Conservation (phyloP, 176 grass and related monocot species). For the Thalia dealbata region DNA sequence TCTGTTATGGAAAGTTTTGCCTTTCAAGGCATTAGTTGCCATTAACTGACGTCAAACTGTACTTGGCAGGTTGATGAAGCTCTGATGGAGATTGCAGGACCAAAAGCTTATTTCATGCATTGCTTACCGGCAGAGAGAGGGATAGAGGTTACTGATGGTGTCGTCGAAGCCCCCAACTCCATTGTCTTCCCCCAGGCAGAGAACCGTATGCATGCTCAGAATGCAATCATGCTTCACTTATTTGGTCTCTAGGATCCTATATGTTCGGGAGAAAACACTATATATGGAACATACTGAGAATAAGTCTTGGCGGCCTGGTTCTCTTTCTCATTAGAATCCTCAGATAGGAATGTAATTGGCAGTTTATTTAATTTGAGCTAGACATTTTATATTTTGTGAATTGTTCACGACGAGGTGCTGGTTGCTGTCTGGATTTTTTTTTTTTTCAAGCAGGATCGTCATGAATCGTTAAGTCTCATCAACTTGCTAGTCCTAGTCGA, state of each 20-base stretch:
- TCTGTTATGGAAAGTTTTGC: no score
- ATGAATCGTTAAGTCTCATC: no score
- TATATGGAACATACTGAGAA: not conserved
- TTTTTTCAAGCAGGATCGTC: not conserved
- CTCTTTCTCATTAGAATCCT: not conserved
- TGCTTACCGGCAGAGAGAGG: conserved; percentile 92
- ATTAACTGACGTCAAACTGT: not conserved
- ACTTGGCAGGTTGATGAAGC: conserved; percentile 65
- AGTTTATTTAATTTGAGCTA: not conserved
- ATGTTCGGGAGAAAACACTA: not conserved
- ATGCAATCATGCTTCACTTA: conserved; percentile 87
- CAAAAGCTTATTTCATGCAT: conserved; percentile 83
- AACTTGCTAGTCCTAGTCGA: no score
- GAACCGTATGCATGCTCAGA: conserved; percentile 91
- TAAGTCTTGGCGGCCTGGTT: not conserved
- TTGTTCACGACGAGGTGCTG: not conserved
- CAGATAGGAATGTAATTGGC: not conserved
- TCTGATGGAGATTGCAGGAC: conserved; percentile 84
- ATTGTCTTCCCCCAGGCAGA: conserved; percentile 93
- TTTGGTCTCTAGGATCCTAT: conserved; percentile 27
- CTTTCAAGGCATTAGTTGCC: no score
- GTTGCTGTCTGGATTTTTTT: not conserved
- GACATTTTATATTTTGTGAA: not conserved
- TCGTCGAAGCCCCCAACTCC: conserved; percentile 69
- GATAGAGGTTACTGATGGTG: conserved; percentile 71